phyloP scores from a whole-genome alignment of 1,139 yeast species.

The Spencermartinsiella ligniputridi region DNA sequence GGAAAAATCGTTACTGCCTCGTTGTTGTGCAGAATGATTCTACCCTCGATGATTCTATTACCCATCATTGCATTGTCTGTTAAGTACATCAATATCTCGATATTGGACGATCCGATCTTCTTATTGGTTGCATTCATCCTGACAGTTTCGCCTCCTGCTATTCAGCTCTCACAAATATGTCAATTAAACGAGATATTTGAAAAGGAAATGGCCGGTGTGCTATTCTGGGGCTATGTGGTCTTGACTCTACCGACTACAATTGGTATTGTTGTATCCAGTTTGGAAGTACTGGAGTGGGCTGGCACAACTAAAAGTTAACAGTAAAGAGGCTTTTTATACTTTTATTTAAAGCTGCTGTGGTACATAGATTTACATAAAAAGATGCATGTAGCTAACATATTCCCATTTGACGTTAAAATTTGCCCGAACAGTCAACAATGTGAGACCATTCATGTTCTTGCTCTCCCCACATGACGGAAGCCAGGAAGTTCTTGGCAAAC shows the following conservation, averaged over 20 bases:
- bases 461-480: slow-evolving; percentile 39
- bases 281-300: slow-evolving; percentile 58
- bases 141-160: slow-evolving; percentile 80
- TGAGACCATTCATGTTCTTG: slow-evolving; percentile 14
- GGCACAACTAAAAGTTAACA: slow-evolving; percentile 21
- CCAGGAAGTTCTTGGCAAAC: slow-evolving; percentile 32
- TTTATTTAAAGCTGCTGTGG: too few species aligned
- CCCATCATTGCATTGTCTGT: slow-evolving; percentile 67
- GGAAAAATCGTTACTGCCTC: slow-evolving; percentile 61
- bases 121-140: slow-evolving; percentile 69
- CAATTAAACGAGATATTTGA: slow-evolving; percentile 74
- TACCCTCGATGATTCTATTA: slow-evolving; percentile 63
- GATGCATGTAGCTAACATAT: too few species aligned
- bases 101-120: slow-evolving; percentile 80
- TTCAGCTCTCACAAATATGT: slow-evolving; percentile 77
- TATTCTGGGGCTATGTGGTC: slow-evolving; percentile 80
- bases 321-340: too few species aligned
- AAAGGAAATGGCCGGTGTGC: slow-evolving; percentile 80
- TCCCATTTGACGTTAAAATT: too few species aligned
- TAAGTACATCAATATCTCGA: slow-evolving; percentile 60
- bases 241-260: slow-evolving; percentile 76
- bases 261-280: slow-evolving; percentile 61
- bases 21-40: slow-evolving; percentile 67
- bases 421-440: background rate
- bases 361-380: too few species aligned